Conservation (phyloP, 805 yeast species). For the Barnettozyma populi region DNA sequence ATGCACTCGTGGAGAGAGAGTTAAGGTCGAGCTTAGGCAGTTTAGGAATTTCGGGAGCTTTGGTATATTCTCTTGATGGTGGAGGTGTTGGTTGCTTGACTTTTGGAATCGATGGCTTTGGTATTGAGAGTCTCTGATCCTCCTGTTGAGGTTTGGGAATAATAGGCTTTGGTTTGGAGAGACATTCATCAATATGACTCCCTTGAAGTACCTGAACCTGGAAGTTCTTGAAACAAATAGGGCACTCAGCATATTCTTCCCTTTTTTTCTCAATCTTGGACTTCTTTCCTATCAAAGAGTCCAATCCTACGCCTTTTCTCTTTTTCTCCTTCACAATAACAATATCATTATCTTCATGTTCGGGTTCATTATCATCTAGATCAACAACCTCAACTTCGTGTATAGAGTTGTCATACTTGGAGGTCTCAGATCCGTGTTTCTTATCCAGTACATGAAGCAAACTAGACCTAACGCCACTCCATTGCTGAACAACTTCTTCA, state of each 20-base stretch:
- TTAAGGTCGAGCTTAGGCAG: conserved; percentile 62
- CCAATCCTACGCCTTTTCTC: conserved; percentile 12
- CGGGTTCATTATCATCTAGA: conserved; percentile 19
- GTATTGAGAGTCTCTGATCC: conserved; percentile 17
- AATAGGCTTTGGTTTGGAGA: conserved; percentile 28
- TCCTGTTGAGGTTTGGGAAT: conserved; percentile 14
- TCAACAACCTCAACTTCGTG: conserved; percentile 7
- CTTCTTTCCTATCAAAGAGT: conserved; percentile 17
- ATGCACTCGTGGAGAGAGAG: conserved; percentile 50
- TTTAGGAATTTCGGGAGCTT: conserved; percentile 28
- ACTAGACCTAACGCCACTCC: conserved; percentile 35
- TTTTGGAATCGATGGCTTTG: conserved; percentile 4
- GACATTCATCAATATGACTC: conserved; percentile 54
- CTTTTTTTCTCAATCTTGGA: neutral
- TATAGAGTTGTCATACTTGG: neutral
- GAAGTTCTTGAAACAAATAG: conserved; percentile 52
- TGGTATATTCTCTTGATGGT: conserved; percentile 26
- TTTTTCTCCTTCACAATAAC: conserved; percentile 27
- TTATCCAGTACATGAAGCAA: conserved; percentile 30
- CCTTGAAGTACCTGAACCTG: conserved; percentile 47
- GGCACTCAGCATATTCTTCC: conserved; percentile 45
- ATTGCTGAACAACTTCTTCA: conserved; percentile 65
- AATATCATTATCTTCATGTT: conserved; percentile 25
- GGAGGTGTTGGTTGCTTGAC: conserved; percentile 21
- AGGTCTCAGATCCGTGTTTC: neutral